A percentile compares a stretch with the other conserved stretches of the same genome.
These are phyloP conservation scores for Puccinia triticina DNA, from an alignment of 1,284 basidiomycete species.

Conservation along the genomic window DNA sequence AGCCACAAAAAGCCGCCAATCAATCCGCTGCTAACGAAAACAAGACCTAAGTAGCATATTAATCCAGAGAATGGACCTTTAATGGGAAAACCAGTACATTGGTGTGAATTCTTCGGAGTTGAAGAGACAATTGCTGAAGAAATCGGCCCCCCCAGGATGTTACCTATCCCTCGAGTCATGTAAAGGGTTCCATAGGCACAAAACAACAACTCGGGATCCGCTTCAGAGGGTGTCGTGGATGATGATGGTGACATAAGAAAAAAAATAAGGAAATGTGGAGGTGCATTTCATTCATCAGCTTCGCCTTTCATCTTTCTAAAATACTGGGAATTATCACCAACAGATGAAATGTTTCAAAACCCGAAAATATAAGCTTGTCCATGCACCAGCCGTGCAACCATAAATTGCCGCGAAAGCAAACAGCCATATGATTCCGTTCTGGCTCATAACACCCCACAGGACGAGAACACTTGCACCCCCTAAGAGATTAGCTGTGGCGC, in stretches of 20 bases:
- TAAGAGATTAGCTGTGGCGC: conserved; percentile 14
- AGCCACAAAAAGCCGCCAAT: conserved; percentile 20
- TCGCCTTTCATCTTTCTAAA: neutral
- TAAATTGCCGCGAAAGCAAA: conserved; percentile 29
- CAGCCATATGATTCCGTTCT: neutral
- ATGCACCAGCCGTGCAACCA: conserved; percentile 38
- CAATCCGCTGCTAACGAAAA: conserved; percentile 11
- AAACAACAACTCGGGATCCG: conserved; percentile 6
- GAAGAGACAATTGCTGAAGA: conserved; percentile 58
- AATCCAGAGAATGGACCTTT: conserved; percentile 13
- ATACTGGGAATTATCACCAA: neutral
- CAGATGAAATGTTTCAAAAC: conserved; percentile 18
- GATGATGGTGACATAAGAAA: neutral
- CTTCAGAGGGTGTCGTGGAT: neutral
- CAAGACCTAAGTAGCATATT: neutral
- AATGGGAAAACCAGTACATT: conserved; percentile 16
- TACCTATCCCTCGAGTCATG: conserved; percentile 62
- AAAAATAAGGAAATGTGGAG: neutral
- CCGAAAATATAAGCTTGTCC: conserved; percentile 47
- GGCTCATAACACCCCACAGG: conserved; percentile 38
- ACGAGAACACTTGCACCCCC: conserved; percentile 24
- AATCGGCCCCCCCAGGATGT: conserved; percentile 63
- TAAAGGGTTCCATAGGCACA: conserved; percentile 61
- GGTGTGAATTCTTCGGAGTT: neutral
- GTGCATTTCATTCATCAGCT: neutral